These are phyloP conservation scores for Cyberlindnera euphorbiae DNA, from an alignment of 805 yeast genomes.

Conservation along the genomic window DNA sequence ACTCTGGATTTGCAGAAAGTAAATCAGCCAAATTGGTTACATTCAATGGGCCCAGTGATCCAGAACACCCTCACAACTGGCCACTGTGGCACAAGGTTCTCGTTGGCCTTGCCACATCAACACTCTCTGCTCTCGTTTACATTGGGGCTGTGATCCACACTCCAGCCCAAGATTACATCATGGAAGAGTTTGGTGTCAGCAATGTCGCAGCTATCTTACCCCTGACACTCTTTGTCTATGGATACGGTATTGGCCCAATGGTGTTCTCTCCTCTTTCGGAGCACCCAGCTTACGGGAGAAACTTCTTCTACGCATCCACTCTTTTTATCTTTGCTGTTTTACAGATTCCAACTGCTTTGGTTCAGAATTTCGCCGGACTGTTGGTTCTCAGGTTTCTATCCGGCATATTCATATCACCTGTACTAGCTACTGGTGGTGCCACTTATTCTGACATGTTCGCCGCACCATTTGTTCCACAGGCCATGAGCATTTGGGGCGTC, in stretches of 20 bases:
- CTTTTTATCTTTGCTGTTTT: constrained; percentile 43
- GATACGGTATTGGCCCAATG: constrained; percentile 60
- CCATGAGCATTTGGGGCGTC: constrained; percentile 47
- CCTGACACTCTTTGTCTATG: constrained; percentile 50
- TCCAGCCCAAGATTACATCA: constrained; percentile 44
- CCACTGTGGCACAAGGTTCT: constrained; percentile 34
- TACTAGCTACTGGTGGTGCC: constrained; percentile 56
- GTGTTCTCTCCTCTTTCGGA: constrained; percentile 57
- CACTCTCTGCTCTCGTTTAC: constrained; percentile 48
- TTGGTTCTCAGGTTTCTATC: constrained; percentile 46
- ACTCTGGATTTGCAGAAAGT: no score
- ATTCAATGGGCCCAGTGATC: constrained; percentile 36
- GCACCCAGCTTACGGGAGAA: constrained; percentile 48
- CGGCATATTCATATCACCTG: constrained; percentile 54
- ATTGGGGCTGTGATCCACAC: constrained; percentile 54
- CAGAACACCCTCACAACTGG: constrained; percentile 58
- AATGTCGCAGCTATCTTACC: constrained; percentile 45
- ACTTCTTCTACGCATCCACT: constrained; percentile 42
- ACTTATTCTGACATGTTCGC: constrained; percentile 45
- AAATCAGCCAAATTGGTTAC: no score
- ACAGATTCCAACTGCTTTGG: constrained; percentile 54
- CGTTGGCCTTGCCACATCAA: constrained; percentile 35
- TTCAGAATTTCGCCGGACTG: constrained; percentile 45
- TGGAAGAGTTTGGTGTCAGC: constrained; percentile 40
- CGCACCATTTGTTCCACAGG: constrained; percentile 39